phyloP scores from a whole-genome alignment of 331 rosid species.

The Erythrophleum ivorense region DNA sequence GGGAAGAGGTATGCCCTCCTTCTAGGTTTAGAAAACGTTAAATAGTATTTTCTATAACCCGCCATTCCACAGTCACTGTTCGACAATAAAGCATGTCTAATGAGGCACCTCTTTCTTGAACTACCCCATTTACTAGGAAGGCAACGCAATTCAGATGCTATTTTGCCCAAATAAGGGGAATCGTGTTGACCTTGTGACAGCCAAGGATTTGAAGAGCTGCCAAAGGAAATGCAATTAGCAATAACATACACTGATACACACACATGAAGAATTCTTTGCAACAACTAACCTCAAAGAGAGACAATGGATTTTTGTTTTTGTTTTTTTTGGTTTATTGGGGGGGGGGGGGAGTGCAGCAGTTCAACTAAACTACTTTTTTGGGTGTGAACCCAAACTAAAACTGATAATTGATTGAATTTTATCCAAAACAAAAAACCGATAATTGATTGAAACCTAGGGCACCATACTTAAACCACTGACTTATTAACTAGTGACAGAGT shows the following conservation, averaged over 20 bases:
- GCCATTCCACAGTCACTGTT: conserved; percentile 40
- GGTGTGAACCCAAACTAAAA: background rate
- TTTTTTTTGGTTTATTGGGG: no score
- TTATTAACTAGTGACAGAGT: no score
- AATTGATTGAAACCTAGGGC: background rate
- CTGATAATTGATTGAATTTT: background rate
- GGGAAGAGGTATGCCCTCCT: conserved; percentile 47
- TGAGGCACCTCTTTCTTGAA: conserved; percentile 67
- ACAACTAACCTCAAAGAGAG: conserved; percentile 23
- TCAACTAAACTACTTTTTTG: conserved; percentile 19
- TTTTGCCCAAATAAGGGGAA: conserved; percentile 50
- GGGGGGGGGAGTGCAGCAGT: background rate
- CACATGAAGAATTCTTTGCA: background rate
- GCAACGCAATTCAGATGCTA: conserved; percentile 51
- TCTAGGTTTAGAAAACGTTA: conserved; percentile 52
- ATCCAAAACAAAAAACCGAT: no score
- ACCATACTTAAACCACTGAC: background rate
- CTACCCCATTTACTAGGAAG: conserved; percentile 64
- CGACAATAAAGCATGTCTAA: conserved; percentile 50
- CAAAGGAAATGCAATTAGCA: conserved; percentile 30
- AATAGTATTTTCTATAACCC: conserved; percentile 53
- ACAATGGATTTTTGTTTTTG: background rate
- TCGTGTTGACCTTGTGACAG: conserved; percentile 39
- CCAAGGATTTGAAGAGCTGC: conserved; percentile 64
- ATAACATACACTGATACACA: conserved; percentile 9